Conservation (phyloP, 2,329 filamentous ascomycete genomes). For the Fusarium zealandicum region DNA sequence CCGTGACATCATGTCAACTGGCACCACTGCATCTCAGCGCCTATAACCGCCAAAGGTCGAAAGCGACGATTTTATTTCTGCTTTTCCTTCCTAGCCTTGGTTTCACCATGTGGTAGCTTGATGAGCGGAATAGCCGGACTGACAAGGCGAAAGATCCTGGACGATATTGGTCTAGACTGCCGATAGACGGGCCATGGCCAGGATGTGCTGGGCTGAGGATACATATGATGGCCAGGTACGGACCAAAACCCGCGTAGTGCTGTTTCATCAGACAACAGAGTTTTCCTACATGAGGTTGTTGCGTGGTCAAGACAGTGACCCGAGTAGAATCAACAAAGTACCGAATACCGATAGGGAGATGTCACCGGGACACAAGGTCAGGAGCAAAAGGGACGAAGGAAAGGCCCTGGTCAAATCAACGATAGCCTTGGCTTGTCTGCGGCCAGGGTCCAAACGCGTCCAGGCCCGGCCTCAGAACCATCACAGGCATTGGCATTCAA, state of each 20-base stretch:
- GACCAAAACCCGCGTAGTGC: constrained; percentile 4
- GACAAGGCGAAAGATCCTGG: constrained; percentile 10
- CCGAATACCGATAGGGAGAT: no score
- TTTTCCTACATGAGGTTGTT: not conserved
- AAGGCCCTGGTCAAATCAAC: not conserved
- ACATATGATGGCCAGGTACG: constrained; percentile 5
- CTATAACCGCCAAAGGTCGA: constrained; percentile 6
- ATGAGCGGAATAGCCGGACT: constrained; percentile 4
- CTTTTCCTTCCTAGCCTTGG: not conserved
- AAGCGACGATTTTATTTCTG: constrained; percentile 1
- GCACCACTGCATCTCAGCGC: constrained; percentile 6
- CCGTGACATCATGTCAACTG: constrained; percentile 17
- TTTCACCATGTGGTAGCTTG: not conserved
- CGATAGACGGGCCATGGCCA: constrained; percentile 7
- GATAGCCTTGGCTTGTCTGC: constrained; percentile 28
- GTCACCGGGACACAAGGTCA: no score
- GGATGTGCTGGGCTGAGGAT: constrained; percentile 15
- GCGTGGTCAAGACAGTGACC: not conserved
- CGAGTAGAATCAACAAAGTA: not conserved
- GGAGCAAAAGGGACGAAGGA: no score
- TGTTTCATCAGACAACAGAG: constrained; percentile 11
- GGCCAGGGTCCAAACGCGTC: constrained; percentile 33
- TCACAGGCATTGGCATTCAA: constrained; percentile 1
- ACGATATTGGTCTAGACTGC: constrained; percentile 23
- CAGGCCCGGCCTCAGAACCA: constrained; percentile 23